These are phyloP conservation scores for Citrus australasica DNA, from an alignment of 345 rosid species.

Conservation along the genomic window DNA sequence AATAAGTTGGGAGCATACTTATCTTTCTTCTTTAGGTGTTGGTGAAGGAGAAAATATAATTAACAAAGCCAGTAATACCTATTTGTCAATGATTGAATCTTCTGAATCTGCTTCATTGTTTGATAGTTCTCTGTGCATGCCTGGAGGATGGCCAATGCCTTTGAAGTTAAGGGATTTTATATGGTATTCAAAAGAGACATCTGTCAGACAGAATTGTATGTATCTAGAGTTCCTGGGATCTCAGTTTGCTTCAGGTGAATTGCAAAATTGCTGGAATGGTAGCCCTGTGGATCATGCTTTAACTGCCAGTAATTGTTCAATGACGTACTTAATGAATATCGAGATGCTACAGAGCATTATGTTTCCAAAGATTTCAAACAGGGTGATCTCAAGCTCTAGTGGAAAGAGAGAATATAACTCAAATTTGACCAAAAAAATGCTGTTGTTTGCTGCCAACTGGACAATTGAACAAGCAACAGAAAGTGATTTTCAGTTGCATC, in stretches of 20 bases:
- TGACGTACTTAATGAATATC: slow-evolving; percentile 32
- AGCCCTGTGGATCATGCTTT: slow-evolving; percentile 20
- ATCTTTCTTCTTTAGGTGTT: slow-evolving; percentile 78
- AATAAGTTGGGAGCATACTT: slow-evolving; percentile 89
- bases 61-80: slow-evolving; percentile 44
- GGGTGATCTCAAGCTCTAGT: slow-evolving; percentile 6
- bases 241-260: slow-evolving; percentile 44
- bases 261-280: slow-evolving; percentile 20
- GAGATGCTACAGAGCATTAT: slow-evolving; percentile 28
- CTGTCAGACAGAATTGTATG: slow-evolving; percentile 74
- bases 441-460: slow-evolving; percentile 78
- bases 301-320: slow-evolving; percentile 17
- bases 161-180: slow-evolving; percentile 53
- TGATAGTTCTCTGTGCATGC: slow-evolving; percentile 43
- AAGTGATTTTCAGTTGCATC: slow-evolving; percentile 62
- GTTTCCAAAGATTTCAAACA: slow-evolving; percentile 41
- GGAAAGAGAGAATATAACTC: slow-evolving; percentile 20
- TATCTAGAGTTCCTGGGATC: slow-evolving; percentile 78
- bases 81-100: slow-evolving; percentile 37
- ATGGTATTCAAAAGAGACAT: slow-evolving; percentile 59
- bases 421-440: slow-evolving; percentile 42
- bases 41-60: slow-evolving; percentile 56
- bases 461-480: slow-evolving; percentile 76
- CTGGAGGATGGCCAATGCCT: slow-evolving; percentile 92
- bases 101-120: slow-evolving; percentile 24